A percentile compares a stretch with the other conserved stretches of the same genome.
Evolutionary conservation across 768 basidiomycete genomes (phyloP).

Genomic region (Rhizopogon salebrosus): DNA sequence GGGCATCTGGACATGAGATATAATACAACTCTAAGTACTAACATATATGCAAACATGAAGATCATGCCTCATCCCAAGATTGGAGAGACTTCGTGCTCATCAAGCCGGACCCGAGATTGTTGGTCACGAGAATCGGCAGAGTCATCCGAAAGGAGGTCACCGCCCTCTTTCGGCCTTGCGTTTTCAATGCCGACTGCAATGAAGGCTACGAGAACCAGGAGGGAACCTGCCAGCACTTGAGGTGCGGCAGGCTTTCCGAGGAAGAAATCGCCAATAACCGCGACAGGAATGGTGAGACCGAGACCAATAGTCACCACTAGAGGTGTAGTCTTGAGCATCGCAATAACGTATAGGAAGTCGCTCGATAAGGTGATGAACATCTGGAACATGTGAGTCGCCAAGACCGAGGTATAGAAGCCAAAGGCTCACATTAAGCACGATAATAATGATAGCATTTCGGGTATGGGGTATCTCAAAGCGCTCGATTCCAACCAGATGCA

Average conservation of each 20-base stretch:
- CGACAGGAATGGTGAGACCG: slow-evolving; percentile 89
- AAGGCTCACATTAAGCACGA: slow-evolving; percentile 51
- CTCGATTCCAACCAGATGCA: slow-evolving; percentile 73
- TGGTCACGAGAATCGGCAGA: neutral
- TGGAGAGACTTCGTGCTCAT: slow-evolving; percentile 7
- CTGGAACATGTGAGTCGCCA: slow-evolving; percentile 30
- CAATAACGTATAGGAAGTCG: slow-evolving; percentile 81
- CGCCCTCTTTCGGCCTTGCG: slow-evolving; percentile 34
- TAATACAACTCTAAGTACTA: neutral
- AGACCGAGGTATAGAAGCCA: neutral
- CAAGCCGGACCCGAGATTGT: slow-evolving; percentile 4
- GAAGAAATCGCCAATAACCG: slow-evolving; percentile 76
- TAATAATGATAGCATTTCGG: slow-evolving; percentile 39
- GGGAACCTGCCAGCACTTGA: slow-evolving; percentile 69
- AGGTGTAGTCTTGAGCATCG: slow-evolving; percentile 97
- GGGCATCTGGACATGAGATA: neutral
- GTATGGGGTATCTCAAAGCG: slow-evolving; percentile 65
- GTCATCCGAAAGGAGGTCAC: slow-evolving; percentile 3
- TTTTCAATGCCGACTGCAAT: slow-evolving; percentile 63
- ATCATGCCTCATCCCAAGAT: slow-evolving; percentile 1
- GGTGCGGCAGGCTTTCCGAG: slow-evolving; percentile 50
- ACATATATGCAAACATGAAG: neutral
- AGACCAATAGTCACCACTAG: slow-evolving; percentile 90
- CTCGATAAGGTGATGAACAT: slow-evolving; percentile 81
- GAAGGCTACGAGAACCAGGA: slow-evolving; percentile 73